These are phyloP conservation scores for Apiotrichum veenhuisii DNA, from an alignment of 1,284 basidiomycete species.

Conservation along the genomic window DNA sequence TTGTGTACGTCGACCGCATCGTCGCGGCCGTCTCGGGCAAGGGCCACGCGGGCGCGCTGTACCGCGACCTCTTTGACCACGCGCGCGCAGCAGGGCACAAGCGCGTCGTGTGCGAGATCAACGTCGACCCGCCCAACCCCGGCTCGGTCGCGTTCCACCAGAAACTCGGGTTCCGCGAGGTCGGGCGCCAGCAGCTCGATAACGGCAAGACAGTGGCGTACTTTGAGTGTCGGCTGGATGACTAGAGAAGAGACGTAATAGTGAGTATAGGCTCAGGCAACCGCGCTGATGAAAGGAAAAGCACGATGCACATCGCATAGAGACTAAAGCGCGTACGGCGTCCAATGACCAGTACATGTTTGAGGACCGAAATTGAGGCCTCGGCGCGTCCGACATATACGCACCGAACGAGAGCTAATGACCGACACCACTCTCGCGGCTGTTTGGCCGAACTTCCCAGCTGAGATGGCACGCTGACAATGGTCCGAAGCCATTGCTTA, in stretches of 20 bases:
- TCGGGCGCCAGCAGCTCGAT: conserved; percentile 3
- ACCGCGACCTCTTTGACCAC: background rate
- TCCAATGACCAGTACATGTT: too few relatives aligned
- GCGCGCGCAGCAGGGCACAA: background rate
- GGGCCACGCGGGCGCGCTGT: conserved; percentile 8
- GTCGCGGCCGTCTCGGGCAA: conserved; percentile 2
- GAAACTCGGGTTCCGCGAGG: conserved; percentile 11
- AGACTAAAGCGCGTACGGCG: too few relatives aligned
- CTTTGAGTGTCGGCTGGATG: conserved; percentile 8
- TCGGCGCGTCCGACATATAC: too few relatives aligned
- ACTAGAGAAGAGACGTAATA: background rate
- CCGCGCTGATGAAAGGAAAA: too few relatives aligned
- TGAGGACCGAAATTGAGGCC: too few relatives aligned
- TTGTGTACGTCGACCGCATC: conserved; percentile 18
- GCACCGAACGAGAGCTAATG: too few relatives aligned
- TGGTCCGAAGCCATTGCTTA: too few relatives aligned
- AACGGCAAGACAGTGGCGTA: conserved; percentile 17
- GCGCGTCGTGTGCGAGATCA: conserved; percentile 14
- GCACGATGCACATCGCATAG: too few relatives aligned
- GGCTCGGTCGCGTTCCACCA: conserved; percentile 8
- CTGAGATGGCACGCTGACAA: too few relatives aligned
- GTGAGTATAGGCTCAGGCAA: too few relatives aligned
- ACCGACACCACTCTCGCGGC: too few relatives aligned
- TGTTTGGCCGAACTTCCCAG: too few relatives aligned
- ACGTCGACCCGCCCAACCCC: conserved; percentile 14